Base-by-base conservation (phyloP, 371 early-diverging fungal species). In the Chytridiales sp. region DNA sequence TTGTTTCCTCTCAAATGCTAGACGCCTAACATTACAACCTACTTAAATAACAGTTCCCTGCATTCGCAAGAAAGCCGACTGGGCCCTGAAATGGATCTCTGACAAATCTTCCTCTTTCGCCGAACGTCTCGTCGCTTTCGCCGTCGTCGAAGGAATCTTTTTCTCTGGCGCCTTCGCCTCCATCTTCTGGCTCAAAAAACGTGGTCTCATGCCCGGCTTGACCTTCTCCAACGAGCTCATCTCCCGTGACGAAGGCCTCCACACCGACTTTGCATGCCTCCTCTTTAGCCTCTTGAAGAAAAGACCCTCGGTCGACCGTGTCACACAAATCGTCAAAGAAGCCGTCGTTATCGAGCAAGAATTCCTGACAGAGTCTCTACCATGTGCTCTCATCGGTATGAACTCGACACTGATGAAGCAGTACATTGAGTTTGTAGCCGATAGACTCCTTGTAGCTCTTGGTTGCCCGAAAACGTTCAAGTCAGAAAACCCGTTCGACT, bases 161-260 rank as follows among this genome's bases (percentile, higher is more conserved):
- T 99, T 99, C 82, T 95, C 95, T 48, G 99, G 99, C 8, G 87
- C 99, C 21, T 97, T 99, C 77, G 99, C 99, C 2, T 85, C 99
- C 39, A 99, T 99, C 82, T 99, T 99, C 75, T 99, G 99, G 99
- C 87, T 99, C 68, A 98, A 98, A 88, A 99, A 99, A 83, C 91
- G 99, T 70, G 99, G 99, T 46, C 75, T 98, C 47, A 99, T 99
- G 99, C 98, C 98, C 24, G 99, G 99, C 24, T 86, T 99, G 56
- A 98, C 99, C 47, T 99, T 99, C 84, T 92, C 93, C 62, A 99
- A 99, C 83, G 99, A 99, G 77, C 85, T 99, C 35, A 99, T 99
- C 68, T 93, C 91, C 47, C 91, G 99, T 59, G 99, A 99, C 77
- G 99, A 99, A 77, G 99, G 99, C 32, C 85, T 99, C n/a, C 99